Evolutionary conservation across 805 yeast species (phyloP).

Genomic region (Schwanniomyces yamadae): DNA sequence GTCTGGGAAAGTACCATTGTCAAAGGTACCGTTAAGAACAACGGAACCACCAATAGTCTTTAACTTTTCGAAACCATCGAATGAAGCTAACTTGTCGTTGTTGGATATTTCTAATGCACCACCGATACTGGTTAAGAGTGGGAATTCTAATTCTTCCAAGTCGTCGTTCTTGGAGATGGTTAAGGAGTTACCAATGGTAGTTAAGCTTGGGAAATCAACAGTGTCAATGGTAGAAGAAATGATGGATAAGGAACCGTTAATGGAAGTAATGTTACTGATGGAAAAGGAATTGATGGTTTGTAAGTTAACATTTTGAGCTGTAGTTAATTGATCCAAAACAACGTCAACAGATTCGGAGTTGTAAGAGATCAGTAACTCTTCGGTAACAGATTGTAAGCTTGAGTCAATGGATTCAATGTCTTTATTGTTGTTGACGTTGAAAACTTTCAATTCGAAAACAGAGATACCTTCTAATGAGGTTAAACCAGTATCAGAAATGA

Average conservation of each 20-base stretch:
- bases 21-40: conserved; percentile 73
- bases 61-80: conserved; percentile 74
- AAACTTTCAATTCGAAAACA: conserved; percentile 45
- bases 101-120: conserved; percentile 92
- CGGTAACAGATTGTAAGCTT: conserved; percentile 70
- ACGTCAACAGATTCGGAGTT: conserved; percentile 79
- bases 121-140: conserved; percentile 69
- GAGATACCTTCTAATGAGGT: conserved; percentile 65
- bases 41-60: conserved; percentile 86
- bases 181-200: conserved; percentile 75
- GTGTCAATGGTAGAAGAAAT: conserved; percentile 64
- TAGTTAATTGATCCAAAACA: conserved; percentile 62
- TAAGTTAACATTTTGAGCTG: conserved; percentile 89
- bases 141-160: conserved; percentile 66
- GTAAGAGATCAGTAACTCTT: conserved; percentile 74
- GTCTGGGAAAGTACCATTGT: conserved; percentile 71
- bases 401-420: conserved; percentile 72
- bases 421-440: conserved; percentile 89
- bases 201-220: conserved; percentile 54
- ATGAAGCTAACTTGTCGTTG: conserved; percentile 67
- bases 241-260: conserved; percentile 83
- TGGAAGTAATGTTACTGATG: conserved; percentile 61
- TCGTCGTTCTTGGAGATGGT: conserved; percentile 71
- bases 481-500: conserved; percentile 73
- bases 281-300: conserved; percentile 75